These are phyloP conservation scores for Cryptomeria japonica DNA, from an alignment of 75 land plant genomes.

Conservation along the genomic window DNA sequence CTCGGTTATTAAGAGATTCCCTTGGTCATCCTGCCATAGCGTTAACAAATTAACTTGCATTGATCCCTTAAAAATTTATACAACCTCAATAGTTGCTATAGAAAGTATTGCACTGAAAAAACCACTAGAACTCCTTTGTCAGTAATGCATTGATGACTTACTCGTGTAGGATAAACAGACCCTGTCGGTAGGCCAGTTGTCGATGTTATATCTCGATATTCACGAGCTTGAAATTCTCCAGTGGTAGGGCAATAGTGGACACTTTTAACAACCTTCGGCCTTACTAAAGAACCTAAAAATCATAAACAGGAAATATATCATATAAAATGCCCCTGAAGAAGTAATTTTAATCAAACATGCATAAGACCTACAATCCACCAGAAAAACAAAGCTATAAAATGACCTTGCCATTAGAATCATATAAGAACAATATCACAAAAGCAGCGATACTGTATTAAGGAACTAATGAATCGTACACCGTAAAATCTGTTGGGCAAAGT, in stretches of 20 bases:
- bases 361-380: background rate
- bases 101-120: background rate
- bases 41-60: background rate
- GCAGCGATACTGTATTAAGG: background rate
- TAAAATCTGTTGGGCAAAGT: background rate
- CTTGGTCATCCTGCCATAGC: slow-evolving; percentile 79
- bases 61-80: background rate
- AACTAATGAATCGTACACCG: background rate
- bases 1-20: slow-evolving; percentile 92
- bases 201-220: slow-evolving; percentile 97
- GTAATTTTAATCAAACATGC: background rate
- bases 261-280: slow-evolving; percentile 99
- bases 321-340: background rate
- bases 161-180: slow-evolving; percentile 97
- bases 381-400: background rate
- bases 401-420: background rate
- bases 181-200: slow-evolving; percentile 91
- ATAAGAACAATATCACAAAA: background rate
- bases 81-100: background rate
- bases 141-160: slow-evolving; percentile 26
- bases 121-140: background rate
- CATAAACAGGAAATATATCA: background rate
- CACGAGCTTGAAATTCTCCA: slow-evolving; percentile 62
- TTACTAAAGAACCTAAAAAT: slow-evolving; percentile 84
- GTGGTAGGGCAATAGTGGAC: slow-evolving; percentile 94